Percentiles rank a stretch among this genome's conserved stretches.
Conservation (phyloP, 2,329 filamentous ascomycete genomes). For the Cercospora zeae-maydis region DNA sequence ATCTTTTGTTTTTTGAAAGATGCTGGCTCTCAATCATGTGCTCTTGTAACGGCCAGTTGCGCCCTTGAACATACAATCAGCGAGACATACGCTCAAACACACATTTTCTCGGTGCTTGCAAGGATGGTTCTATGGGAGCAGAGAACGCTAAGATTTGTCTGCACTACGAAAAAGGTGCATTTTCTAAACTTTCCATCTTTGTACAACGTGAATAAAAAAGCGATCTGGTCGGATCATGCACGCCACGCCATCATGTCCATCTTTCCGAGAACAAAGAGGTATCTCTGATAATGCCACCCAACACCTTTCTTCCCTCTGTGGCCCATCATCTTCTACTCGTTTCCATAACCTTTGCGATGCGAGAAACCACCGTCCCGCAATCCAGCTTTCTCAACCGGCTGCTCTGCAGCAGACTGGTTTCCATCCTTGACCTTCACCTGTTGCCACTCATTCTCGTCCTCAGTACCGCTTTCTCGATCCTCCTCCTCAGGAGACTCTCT, state of each 20-base stretch:
- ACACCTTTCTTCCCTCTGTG: background rate
- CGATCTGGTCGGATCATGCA: background rate
- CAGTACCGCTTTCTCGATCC: slow-evolving; percentile 30
- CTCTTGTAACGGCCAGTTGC: background rate
- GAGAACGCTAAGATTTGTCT: background rate
- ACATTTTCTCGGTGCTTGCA: no score
- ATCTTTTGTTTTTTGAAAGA: background rate
- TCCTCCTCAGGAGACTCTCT: slow-evolving; percentile 34
- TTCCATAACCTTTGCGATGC: slow-evolving; percentile 15
- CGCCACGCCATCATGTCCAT: background rate
- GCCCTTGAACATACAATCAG: background rate
- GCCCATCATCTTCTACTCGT: background rate
- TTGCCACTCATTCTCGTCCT: slow-evolving; percentile 37
- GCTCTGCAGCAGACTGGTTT: slow-evolving; percentile 31
- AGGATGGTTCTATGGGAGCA: background rate
- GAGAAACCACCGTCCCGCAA: slow-evolving; percentile 13
- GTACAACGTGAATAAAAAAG: background rate
- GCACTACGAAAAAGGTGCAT: background rate
- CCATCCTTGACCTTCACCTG: slow-evolving; percentile 29
- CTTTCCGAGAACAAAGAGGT: background rate
- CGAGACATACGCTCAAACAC: no score
- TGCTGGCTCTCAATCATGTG: background rate
- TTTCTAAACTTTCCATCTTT: background rate
- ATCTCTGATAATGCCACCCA: background rate
- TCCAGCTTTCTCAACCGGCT: slow-evolving; percentile 29